These are phyloP conservation scores for Mucuna pruriens DNA, from an alignment of 306 rosid genomes.

Conservation along the genomic window DNA sequence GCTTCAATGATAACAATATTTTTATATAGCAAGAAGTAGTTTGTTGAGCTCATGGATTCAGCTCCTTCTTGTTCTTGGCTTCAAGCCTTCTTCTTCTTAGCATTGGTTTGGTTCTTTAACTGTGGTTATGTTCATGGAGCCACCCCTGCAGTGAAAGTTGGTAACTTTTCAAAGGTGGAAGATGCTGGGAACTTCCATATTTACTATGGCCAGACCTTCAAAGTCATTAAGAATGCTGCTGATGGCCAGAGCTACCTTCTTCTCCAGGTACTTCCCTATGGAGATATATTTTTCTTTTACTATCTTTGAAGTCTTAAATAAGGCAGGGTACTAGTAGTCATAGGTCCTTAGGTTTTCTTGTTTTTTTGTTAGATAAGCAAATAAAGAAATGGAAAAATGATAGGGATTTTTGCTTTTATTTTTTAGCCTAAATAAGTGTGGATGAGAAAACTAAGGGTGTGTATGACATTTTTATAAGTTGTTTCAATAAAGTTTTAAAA, in stretches of 20 bases:
- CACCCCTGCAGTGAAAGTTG: slow-evolving; percentile 43
- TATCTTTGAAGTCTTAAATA: not conserved
- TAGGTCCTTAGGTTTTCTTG: slow-evolving; percentile 13
- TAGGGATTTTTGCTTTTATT: not conserved
- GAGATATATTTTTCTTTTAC: not conserved
- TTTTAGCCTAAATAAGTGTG: not conserved
- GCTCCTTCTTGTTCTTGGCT: slow-evolving; percentile 38
- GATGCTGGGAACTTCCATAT: slow-evolving; percentile 77
- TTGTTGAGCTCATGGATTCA: slow-evolving; percentile 43
- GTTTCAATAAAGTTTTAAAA: not conserved
- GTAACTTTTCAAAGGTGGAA: slow-evolving; percentile 77
- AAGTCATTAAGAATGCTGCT: slow-evolving; percentile 82
- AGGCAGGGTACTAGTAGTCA: not conserved
- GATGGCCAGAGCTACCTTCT: slow-evolving; percentile 96
- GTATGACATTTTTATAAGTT: not conserved
- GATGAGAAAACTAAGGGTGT: not conserved
- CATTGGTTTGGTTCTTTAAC: slow-evolving; percentile 37
- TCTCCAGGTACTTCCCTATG: slow-evolving; percentile 70
- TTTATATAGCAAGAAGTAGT: not conserved
- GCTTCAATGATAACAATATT: slow-evolving; percentile 26
- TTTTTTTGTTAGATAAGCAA: not conserved
- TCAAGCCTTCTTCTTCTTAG: slow-evolving; percentile 40
- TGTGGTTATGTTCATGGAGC: slow-evolving; percentile 50
- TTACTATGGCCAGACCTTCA: slow-evolving; percentile 90
- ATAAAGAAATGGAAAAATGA: slow-evolving; percentile 12